These are phyloP conservation scores for Aspergillus clavatus DNA, from an alignment of 2,329 filamentous ascomycete genomes.

Conservation along the genomic window DNA sequence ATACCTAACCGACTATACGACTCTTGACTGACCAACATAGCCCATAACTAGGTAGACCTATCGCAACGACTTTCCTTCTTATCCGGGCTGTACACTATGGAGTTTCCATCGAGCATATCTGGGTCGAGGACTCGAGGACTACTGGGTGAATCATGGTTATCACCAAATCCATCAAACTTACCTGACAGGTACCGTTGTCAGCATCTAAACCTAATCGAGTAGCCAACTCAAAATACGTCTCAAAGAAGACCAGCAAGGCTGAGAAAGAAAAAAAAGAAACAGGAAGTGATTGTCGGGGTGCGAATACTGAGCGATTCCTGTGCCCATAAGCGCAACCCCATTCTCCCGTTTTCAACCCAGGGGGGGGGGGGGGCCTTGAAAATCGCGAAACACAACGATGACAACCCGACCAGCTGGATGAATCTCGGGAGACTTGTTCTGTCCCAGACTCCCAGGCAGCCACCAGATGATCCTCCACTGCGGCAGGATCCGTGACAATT, in stretches of 20 bases:
- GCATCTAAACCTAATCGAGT: not conserved
- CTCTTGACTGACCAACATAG: too few relatives aligned
- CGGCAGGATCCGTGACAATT: not conserved
- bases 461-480: not conserved
- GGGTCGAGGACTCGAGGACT: not conserved
- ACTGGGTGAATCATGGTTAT: too few relatives aligned
- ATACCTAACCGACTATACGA: too few relatives aligned
- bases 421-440: not conserved
- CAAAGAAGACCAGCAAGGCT: not conserved
- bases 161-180: not conserved
- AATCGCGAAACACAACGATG: too few relatives aligned
- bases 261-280: not conserved
- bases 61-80: too few relatives aligned
- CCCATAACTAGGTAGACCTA: too few relatives aligned
- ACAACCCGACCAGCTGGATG: not conserved
- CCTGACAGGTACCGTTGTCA: not conserved
- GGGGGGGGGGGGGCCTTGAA: too few relatives aligned
- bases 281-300: not conserved
- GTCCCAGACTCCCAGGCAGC: not conserved
- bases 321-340: too few relatives aligned
- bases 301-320: not conserved
- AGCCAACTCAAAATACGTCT: not conserved
- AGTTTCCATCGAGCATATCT: not conserved
- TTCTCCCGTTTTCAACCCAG: too few relatives aligned
- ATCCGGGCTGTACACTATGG: too few relatives aligned